Percentiles rank a stretch among this genome's conserved stretches.
phyloP scores from a whole-genome alignment of 495 filamentous ascomycete genomes.

The Tuber magnatum region DNA sequence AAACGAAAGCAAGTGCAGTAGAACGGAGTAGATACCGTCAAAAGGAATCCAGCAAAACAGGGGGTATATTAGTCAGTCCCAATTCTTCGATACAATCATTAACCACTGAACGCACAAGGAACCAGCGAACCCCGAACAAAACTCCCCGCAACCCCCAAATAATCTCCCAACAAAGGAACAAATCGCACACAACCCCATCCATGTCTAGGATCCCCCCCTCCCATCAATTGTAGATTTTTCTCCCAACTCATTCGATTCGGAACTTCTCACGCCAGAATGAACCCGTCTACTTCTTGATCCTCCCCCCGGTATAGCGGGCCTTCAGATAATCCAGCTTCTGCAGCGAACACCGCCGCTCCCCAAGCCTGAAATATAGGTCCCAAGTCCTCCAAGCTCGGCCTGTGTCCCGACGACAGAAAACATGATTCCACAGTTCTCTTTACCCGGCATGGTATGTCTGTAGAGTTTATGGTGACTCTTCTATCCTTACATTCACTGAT shows the following conservation, averaged over 20 bases:
- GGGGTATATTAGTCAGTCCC: background rate
- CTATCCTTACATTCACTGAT: conserved; percentile 8
- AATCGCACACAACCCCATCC: background rate
- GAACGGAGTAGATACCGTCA: background rate
- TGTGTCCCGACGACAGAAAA: background rate
- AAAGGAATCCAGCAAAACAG: background rate
- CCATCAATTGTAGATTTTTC: background rate
- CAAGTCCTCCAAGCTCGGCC: background rate
- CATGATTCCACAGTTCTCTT: conserved; percentile 2
- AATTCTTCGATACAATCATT: background rate
- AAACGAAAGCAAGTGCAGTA: background rate
- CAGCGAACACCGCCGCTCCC: background rate
- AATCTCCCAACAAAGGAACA: background rate
- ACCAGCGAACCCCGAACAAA: background rate
- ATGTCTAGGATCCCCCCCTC: background rate
- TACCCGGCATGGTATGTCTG: background rate
- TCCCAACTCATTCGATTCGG: background rate
- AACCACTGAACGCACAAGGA: background rate
- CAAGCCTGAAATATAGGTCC: background rate
- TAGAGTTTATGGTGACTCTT: background rate
- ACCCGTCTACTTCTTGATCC: background rate
- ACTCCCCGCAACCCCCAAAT: background rate
- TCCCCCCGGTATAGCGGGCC: background rate
- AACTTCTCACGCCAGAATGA: background rate
- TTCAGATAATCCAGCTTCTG: background rate